phyloP scores from a whole-genome alignment of 2,329 filamentous ascomycete species.

The Incumbomyces lentus region DNA sequence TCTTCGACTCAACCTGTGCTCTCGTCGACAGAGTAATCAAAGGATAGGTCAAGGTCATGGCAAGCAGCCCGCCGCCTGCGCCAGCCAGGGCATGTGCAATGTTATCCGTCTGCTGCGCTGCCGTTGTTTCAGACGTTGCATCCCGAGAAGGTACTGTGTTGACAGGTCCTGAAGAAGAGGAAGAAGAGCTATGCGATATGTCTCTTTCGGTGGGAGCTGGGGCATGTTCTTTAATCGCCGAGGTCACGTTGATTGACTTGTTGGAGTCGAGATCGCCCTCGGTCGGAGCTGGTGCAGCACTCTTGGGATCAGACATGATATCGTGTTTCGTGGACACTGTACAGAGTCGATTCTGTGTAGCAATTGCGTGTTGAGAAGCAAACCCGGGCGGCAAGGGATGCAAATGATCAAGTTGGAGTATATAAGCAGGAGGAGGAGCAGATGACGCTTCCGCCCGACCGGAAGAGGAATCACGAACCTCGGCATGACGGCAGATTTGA shows the following conservation, averaged over 20 bases:
- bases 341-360: too few relatives aligned
- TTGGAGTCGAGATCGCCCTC: conserved; percentile 24
- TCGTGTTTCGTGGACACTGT: conserved; percentile 16
- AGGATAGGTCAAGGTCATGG: conserved; percentile 94
- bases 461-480: too few relatives aligned
- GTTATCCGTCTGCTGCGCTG: conserved; percentile 83
- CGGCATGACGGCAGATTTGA: too few relatives aligned
- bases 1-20: conserved; percentile 94
- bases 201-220: conserved; percentile 4
- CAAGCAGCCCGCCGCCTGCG: conserved; percentile 84
- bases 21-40: conserved; percentile 95
- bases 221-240: background rate
- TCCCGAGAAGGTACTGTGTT: conserved; percentile 7
- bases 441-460: too few relatives aligned
- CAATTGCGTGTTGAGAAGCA: too few relatives aligned
- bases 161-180: conserved; percentile 12
- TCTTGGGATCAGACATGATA: conserved; percentile 39
- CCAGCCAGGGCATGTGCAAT: conserved; percentile 90
- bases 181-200: background rate
- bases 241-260: conserved; percentile 73
- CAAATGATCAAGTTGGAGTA: too few relatives aligned
- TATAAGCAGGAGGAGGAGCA: too few relatives aligned
- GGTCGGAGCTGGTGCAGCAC: conserved; percentile 4
- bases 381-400: too few relatives aligned
- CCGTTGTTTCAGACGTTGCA: conserved; percentile 43